These are phyloP conservation scores for Nannochloris sp. DNA, from an alignment of 139 green algal genomes.

Conservation along the genomic window DNA sequence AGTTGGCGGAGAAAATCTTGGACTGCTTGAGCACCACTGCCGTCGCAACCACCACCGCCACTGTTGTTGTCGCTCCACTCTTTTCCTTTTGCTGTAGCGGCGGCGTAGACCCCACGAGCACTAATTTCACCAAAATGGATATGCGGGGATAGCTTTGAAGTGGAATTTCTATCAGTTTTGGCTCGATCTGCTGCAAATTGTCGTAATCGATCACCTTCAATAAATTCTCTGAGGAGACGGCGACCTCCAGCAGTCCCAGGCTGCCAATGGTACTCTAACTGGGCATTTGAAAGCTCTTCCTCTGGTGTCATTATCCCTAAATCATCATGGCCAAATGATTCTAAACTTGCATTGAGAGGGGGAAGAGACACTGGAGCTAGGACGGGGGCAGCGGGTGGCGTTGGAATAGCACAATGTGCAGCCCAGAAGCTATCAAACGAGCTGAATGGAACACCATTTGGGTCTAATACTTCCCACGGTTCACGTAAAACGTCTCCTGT, in stretches of 20 bases:
- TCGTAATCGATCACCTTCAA: conserved; percentile 41
- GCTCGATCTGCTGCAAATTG: conserved; percentile 60
- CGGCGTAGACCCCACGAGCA: conserved; percentile 60
- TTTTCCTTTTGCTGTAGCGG: conserved; percentile 15
- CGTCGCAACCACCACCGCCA: neutral
- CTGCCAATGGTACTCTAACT: conserved; percentile 73
- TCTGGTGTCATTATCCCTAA: conserved; percentile 67
- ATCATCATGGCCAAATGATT: conserved; percentile 21
- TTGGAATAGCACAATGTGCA: conserved; percentile 26
- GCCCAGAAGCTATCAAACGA: conserved; percentile 76
- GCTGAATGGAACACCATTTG: conserved; percentile 55
- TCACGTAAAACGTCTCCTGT: conserved; percentile 87
- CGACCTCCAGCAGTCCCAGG: conserved; percentile 56
- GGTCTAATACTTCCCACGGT: conserved; percentile 82
- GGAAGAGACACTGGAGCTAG: conserved; percentile 35
- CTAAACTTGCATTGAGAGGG: conserved; percentile 15
- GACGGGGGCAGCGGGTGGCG: conserved; percentile 47
- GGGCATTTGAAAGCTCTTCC: conserved; percentile 61
- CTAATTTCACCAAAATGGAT: conserved; percentile 84
- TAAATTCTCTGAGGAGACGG: conserved; percentile 58
- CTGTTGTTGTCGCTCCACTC: neutral
- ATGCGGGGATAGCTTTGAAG: conserved; percentile 82
- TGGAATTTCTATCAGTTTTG: conserved; percentile 73
- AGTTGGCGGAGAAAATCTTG: conserved; percentile 80
- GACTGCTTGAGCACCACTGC: conserved; percentile 13